Evolutionary conservation across 179 eudicot species (phyloP).

Genomic region (Nepenthes alata): DNA sequence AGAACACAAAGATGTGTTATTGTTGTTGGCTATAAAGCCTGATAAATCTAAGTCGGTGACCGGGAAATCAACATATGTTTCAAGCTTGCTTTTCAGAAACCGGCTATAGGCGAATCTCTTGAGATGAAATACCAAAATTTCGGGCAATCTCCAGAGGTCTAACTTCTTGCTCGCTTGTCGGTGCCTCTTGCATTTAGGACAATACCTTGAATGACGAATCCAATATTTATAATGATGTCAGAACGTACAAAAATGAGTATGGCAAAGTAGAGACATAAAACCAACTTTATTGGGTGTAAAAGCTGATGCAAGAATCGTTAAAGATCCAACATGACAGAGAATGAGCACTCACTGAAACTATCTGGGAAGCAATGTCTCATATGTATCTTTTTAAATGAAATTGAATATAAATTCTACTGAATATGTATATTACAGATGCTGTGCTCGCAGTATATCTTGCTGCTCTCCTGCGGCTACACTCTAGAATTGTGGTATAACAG

Average conservation of each 20-base stretch:
- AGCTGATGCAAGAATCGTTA: too few species aligned
- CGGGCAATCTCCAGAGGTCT: slow-evolving; percentile 73
- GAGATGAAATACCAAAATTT: slow-evolving; percentile 53
- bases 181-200: slow-evolving; percentile 51
- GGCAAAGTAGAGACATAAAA: not conserved
- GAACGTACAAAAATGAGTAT: not conserved
- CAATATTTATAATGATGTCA: not conserved
- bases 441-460: too few species aligned
- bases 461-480: too few species aligned
- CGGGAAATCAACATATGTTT: slow-evolving; percentile 62
- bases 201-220: slow-evolving; percentile 28
- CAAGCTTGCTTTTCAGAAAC: slow-evolving; percentile 45
- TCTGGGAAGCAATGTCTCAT: too few species aligned
- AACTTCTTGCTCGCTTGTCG: slow-evolving; percentile 59
- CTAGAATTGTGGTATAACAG: too few species aligned
- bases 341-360: too few species aligned
- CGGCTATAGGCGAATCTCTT: slow-evolving; percentile 59
- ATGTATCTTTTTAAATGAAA: too few species aligned
- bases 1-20: slow-evolving; percentile 18
- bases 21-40: slow-evolving; percentile 25
- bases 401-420: too few species aligned
- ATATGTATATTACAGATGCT: too few species aligned
- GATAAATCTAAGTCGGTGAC: slow-evolving; percentile 42
- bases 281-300: not conserved
- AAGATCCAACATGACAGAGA: too few species aligned